Evolutionary conservation across 2,329 filamentous ascomycete species (phyloP).

Genomic region (Cladophialophora immunda): DNA sequence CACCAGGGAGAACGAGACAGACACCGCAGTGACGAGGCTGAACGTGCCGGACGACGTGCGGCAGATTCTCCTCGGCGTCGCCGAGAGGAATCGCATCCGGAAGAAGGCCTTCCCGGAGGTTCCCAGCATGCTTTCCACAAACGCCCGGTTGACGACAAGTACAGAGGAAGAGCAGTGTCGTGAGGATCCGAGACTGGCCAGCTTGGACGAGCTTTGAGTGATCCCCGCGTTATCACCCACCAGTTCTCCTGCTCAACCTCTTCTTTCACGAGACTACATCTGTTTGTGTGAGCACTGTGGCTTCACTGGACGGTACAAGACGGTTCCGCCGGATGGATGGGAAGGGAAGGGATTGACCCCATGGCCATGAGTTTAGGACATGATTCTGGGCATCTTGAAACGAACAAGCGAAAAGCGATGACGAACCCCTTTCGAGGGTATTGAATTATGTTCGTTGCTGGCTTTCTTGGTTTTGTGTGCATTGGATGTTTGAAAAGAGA

Average conservation of each 20-base stretch:
- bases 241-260: not conserved
- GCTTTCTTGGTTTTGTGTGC: not conserved
- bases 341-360: no score
- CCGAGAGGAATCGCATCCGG: constrained; percentile 25
- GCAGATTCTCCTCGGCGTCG: constrained; percentile 27
- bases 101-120: constrained; percentile 26
- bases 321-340: no score
- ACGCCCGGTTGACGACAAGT: not conserved
- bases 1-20: not conserved
- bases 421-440: no score
- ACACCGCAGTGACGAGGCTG: not conserved
- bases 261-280: not conserved
- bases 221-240: not conserved
- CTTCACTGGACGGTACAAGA: no score
- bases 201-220: not conserved
- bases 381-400: no score
- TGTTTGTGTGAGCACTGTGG: not conserved
- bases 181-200: constrained; percentile 1
- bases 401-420: no score
- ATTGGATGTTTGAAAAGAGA: not conserved
- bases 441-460: not conserved
- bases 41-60: constrained; percentile 32
- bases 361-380: no score
- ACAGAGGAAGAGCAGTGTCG: constrained; percentile 14
- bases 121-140: not conserved